Conservation (phyloP, 2,329 filamentous ascomycete genomes). For the Diaporthe sp. region DNA sequence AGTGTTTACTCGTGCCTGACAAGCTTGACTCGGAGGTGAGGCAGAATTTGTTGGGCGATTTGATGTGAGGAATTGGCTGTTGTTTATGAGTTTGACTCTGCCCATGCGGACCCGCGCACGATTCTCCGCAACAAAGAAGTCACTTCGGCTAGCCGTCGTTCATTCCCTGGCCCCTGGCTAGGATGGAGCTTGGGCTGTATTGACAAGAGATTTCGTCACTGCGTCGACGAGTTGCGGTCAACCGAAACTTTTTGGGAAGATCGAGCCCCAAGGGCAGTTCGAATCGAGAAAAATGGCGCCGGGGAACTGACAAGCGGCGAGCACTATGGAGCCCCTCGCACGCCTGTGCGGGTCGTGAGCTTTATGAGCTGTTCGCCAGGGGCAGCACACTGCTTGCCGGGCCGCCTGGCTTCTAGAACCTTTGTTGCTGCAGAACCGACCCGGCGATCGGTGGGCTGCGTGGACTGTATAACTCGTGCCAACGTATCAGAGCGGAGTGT, state of each 20-base stretch:
- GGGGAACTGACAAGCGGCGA: conserved; percentile 23
- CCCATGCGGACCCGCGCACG: conserved; percentile 28
- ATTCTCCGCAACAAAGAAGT: conserved; percentile 26
- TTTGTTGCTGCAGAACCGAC: conserved; percentile 20
- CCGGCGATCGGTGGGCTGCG: conserved; percentile 20
- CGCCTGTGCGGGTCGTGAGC: conserved; percentile 33
- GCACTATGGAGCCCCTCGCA: conserved; percentile 21
- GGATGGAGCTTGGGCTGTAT: conserved; percentile 14
- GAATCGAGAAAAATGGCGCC: conserved; percentile 24
- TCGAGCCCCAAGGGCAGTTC: conserved; percentile 12
- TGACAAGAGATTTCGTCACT: conserved; percentile 27
- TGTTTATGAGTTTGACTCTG: conserved; percentile 31
- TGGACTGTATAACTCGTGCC: conserved; percentile 19
- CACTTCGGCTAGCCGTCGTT: conserved; percentile 29
- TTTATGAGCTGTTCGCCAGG: conserved; percentile 23
- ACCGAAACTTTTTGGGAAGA: not conserved
- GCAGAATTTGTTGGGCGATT: conserved; percentile 2
- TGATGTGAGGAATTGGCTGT: conserved; percentile 18
- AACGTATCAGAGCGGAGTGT: conserved; percentile 29
- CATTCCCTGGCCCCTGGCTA: conserved; percentile 32
- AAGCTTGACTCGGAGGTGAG: conserved; percentile 10
- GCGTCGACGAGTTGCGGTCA: conserved; percentile 32
- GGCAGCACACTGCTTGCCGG: conserved; percentile 5
- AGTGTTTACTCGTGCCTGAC: conserved; percentile 18
- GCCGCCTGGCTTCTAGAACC: conserved; percentile 25